Evolutionary conservation across 1,139 yeast genomes (phyloP).

Genomic region (Geotrichum aggregatum): DNA sequence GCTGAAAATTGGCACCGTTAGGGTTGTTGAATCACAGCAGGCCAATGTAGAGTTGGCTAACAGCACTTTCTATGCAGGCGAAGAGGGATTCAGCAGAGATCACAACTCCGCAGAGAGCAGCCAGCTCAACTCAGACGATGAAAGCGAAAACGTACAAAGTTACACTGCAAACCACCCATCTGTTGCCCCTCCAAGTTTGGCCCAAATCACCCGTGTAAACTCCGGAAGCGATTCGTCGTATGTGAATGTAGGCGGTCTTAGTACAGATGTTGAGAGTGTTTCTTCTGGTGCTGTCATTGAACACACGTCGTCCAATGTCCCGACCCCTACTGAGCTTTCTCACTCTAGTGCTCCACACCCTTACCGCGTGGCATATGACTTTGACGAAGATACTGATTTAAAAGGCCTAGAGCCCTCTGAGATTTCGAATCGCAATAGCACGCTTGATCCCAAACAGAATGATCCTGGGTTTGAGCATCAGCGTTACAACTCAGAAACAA

Average conservation of each 20-base stretch:
- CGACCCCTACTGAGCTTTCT: conserved; percentile 5
- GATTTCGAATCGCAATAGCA: not conserved
- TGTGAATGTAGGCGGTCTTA: conserved; percentile 8
- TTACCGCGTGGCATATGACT: conserved; percentile 3
- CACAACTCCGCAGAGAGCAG: conserved; percentile 9
- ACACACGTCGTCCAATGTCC: not conserved
- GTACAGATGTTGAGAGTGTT: conserved; percentile 9
- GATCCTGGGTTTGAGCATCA: not conserved
- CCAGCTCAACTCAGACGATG: conserved; percentile 14
- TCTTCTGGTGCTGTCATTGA: conserved; percentile 15
- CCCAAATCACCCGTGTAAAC: not conserved
- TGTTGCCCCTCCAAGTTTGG: not conserved
- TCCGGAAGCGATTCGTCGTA: conserved; percentile 17
- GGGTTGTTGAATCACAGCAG: conserved; percentile 14
- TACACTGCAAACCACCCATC: not conserved
- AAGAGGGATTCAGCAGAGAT: conserved; percentile 8
- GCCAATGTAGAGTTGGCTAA: not conserved
- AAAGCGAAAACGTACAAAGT: not conserved
- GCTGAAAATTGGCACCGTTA: conserved; percentile 16
- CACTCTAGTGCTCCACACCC: not conserved
- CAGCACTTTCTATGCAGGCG: conserved; percentile 8
- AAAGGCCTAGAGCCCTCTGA: conserved; percentile 1
- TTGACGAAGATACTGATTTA: not conserved
- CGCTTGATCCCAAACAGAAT: not conserved
- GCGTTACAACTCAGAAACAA: not conserved